phyloP scores from a whole-genome alignment of 306 rosid genomes.

The Rubus parviflorus region DNA sequence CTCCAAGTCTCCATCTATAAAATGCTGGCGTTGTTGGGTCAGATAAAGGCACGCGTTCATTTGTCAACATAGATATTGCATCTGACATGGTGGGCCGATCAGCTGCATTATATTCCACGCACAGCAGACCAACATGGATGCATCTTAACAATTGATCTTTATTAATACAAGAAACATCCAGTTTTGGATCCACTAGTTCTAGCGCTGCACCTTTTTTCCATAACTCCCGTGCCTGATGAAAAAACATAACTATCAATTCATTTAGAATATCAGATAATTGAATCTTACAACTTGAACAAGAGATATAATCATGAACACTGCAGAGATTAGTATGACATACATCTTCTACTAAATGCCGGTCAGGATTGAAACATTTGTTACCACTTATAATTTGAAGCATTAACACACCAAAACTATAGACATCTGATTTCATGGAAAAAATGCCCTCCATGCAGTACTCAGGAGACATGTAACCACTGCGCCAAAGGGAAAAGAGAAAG shows the following conservation, averaged over 20 bases:
- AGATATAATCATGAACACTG: neutral
- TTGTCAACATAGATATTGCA: neutral
- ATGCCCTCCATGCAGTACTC: neutral
- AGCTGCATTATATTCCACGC: neutral
- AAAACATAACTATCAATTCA: neutral
- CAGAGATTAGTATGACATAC: neutral
- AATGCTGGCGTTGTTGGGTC: neutral
- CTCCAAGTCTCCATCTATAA: neutral
- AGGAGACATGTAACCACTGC: neutral
- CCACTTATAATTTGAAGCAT: constrained; percentile 2
- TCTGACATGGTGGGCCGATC: neutral
- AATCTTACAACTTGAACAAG: neutral
- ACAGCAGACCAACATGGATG: constrained; percentile 4
- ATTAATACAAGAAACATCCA: neutral
- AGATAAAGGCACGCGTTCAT: neutral
- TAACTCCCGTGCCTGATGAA: neutral
- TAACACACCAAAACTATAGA: neutral
- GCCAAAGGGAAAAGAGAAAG: neutral
- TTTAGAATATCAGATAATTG: neutral
- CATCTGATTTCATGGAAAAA: neutral
- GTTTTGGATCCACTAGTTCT: neutral
- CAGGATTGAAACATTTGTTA: neutral
- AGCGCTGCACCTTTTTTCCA: neutral
- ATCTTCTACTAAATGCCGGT: neutral
- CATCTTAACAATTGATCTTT: neutral